These are phyloP conservation scores for Aspergillus tanneri DNA, from an alignment of 2,329 filamentous ascomycete genomes.

Conservation along the genomic window DNA sequence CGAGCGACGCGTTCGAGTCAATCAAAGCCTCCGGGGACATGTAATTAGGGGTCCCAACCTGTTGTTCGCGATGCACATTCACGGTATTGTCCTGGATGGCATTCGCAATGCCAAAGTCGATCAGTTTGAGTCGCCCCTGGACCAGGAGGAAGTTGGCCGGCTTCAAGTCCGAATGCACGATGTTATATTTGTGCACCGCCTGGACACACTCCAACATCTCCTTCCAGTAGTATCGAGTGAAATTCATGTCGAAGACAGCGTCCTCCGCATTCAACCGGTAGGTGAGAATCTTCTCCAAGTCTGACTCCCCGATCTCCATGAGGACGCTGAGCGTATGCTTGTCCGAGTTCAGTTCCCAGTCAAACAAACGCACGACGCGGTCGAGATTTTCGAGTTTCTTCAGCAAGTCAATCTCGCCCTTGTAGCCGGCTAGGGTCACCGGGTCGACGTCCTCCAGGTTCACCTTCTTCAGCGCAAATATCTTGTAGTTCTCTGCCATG, in stretches of 20 bases:
- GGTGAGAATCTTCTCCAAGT: conserved; percentile 82
- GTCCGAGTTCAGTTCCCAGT: conserved; percentile 90
- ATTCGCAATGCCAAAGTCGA: conserved; percentile 98
- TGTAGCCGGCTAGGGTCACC: conserved; percentile 77
- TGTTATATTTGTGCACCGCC: conserved; percentile 82
- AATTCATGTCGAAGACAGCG: conserved; percentile 78
- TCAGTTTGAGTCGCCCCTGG: conserved; percentile 85
- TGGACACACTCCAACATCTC: conserved; percentile 97
- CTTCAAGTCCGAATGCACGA: conserved; percentile 96
- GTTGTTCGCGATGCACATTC: conserved; percentile 93
- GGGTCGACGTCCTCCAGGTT: conserved; percentile 89
- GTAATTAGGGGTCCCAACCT: conserved; percentile 96
- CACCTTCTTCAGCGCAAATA: conserved; percentile 91
- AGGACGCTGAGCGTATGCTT: conserved; percentile 86
- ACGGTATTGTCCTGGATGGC: conserved; percentile 96
- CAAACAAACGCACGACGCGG: conserved; percentile 83
- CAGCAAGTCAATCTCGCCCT: conserved; percentile 91
- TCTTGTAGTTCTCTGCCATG: conserved; percentile 93
- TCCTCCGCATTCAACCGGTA: conserved; percentile 69
- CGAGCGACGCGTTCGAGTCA: conserved; percentile 71
- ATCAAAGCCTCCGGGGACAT: conserved; percentile 96
- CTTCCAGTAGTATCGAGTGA: conserved; percentile 98
- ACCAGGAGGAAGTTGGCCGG: conserved; percentile 96
- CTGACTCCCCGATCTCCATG: conserved; percentile 96
- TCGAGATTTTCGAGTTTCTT: conserved; percentile 80